Base-by-base conservation (phyloP, 352 stramenopile species). In the Globisporangium cylindrosporum region DNA sequence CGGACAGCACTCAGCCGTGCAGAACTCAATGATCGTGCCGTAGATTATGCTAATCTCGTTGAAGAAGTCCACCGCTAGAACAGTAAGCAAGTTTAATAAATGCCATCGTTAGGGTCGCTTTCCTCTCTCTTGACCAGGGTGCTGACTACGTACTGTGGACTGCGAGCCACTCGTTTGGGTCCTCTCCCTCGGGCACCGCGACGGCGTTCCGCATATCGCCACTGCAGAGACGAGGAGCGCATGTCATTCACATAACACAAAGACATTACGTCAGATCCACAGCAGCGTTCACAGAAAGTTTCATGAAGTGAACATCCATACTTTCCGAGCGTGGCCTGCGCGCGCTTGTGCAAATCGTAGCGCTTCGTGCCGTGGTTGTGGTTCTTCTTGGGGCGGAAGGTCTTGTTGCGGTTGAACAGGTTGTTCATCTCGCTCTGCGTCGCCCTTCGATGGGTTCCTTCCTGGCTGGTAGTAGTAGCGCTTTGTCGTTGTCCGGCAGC, bases 31-130 rank as follows among this genome's bases (percentile, higher is more conserved):
- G 46, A 97, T 85, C 32, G 94, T 97, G 41, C 91, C 93, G 67
- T 97, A 98, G 55, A 98, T 79, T 48, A 98, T 90, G 58, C 84
- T 97, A 64, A 98, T 89, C 76, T 98, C 92, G 68, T 98, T 98
- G 78, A 97, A 98, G 68, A 97, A 98, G 72, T 98, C 94, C 25
- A 98, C 91, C 25, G 91, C 91, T 97, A 49, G 53, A 6, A 29
- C 27, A 56, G 5, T 6, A 59, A 59, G 27, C 55, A 46, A n/a
- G 27, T 24, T 41, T 5, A 9, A 27, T 12, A 49, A 3, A n/a
- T 41, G 12, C 9, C 36, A 49, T 22, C 2, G 8, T 14, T 25
- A 54, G 14, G 29, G 29, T 32, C 29, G 8, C 29, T 32, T 32
- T 32, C 29, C 18, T 24, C 46, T 53, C 46, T 8, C 4, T 18